Evolutionary conservation across 108 stramenopile genomes (phyloP).

Genomic region (Poteriospumella lacustris): DNA sequence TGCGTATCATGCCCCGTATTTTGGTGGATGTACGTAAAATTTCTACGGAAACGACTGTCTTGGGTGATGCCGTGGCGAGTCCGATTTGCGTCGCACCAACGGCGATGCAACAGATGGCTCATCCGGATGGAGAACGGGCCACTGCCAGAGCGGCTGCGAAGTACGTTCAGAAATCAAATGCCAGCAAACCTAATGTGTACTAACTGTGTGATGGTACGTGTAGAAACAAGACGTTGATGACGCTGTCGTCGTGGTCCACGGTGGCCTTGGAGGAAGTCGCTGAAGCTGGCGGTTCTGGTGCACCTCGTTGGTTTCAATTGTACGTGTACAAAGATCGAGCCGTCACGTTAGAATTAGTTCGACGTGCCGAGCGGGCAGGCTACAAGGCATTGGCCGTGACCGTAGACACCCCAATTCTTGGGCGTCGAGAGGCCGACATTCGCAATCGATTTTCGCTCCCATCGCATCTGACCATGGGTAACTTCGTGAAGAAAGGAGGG

Average conservation of each 20-base stretch:
- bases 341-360: conserved; percentile 79
- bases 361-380: conserved; percentile 85
- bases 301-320: conserved; percentile 68
- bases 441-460: conserved; percentile 93
- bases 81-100: conserved; percentile 54
- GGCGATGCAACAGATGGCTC: conserved; percentile 52
- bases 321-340: conserved; percentile 91
- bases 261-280: conserved; percentile 49
- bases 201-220: too few species aligned
- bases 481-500: conserved; percentile 41
- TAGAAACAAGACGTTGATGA: too few species aligned
- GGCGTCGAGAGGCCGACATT: conserved; percentile 89
- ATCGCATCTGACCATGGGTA: conserved; percentile 58
- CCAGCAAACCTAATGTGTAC: too few species aligned
- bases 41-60: conserved; percentile 38
- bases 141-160: conserved; percentile 38
- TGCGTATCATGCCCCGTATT: conserved; percentile 47
- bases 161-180: too few species aligned
- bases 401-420: conserved; percentile 93
- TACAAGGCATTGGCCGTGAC: conserved; percentile 88
- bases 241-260: conserved; percentile 47
- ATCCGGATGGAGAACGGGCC: conserved; percentile 41
- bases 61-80: conserved; percentile 38
- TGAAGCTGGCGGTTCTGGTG: conserved; percentile 30
- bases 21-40: conserved; percentile 44